phyloP scores from a whole-genome alignment of 352 stramenopile species.

The Globisporangium nagaii region DNA sequence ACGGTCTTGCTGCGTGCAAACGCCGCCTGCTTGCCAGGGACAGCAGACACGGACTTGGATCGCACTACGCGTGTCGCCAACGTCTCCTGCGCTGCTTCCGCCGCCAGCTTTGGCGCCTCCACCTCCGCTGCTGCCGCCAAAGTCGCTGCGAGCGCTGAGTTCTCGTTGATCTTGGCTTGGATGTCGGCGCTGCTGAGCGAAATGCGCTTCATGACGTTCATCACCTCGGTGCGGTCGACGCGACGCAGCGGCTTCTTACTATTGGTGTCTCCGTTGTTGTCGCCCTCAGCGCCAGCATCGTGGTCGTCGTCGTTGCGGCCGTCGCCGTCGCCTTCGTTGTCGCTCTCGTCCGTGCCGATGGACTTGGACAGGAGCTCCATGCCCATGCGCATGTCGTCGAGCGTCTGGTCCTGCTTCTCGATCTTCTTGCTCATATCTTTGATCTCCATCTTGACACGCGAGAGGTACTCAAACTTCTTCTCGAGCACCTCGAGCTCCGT shows the following conservation, averaged over 20 bases:
- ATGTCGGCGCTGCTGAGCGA: constrained; percentile 8
- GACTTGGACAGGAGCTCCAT: constrained; percentile 61
- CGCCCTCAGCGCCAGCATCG: neutral
- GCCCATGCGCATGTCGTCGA: constrained; percentile 53
- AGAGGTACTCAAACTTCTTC: constrained; percentile 70
- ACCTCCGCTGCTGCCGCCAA: neutral
- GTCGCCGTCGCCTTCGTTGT: constrained; percentile 34
- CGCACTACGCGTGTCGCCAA: neutral
- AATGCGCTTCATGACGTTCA: constrained; percentile 12
- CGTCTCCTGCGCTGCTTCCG: neutral
- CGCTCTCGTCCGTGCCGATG: constrained; percentile 55
- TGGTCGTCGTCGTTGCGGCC: constrained; percentile 3
- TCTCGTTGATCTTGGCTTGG: constrained; percentile 12
- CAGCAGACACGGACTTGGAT: constrained; percentile 1
- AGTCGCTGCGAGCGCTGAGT: neutral
- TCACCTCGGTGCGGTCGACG: neutral
- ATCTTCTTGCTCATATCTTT: constrained; percentile 52
- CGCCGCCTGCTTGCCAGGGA: neutral
- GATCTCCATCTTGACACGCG: constrained; percentile 67
- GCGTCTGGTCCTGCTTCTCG: constrained; percentile 54
- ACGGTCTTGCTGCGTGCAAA: constrained; percentile 5
- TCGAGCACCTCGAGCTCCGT: constrained; percentile 51
- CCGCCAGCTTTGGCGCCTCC: neutral
- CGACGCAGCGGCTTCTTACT: neutral
- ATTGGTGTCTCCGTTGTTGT: neutral